Base-by-base conservation (phyloP, 495 filamentous ascomycete genomes). In the Trichoderma reesei region DNA sequence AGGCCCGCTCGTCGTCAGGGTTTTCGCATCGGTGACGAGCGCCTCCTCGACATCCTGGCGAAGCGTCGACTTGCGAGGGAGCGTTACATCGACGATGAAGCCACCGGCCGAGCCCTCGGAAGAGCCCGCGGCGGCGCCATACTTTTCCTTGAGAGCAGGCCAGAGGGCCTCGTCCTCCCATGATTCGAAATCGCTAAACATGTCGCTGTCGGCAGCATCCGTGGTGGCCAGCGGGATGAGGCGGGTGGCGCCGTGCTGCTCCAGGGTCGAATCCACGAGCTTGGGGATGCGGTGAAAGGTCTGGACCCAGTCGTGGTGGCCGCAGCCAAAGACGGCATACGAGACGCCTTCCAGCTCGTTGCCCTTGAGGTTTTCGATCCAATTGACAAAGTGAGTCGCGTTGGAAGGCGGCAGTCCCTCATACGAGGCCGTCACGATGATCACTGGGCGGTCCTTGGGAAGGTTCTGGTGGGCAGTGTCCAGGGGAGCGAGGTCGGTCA, bases 231-330 rank as follows among this genome's bases (percentile, higher is more conserved):
- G 67, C 1, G 79, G 72, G 2, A 76, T 76, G 4, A 88, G 72
- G 37, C 76, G 73, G 14, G 71, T 54, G 61, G 78, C 82, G 13
- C 86, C 84, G 61, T 78, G 73, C 34, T 79, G 66, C 18, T 70
- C 67, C 39, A 85, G 70, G 1, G 74, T 65, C 9, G 73, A 64
- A 65, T 90, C 78, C 3, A 90, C 75, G 3, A 81, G 68, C 64
- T 78, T 87, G 2, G 88, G 88, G 18, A 91, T 78, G 39, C 78
- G 76, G 61, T 90, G 84, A 72, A 86, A 90, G 1, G 88, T 90
- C 13, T 78, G 67, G 0, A 76, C 72, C 88, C 88, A 90, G 63
- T 90, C 81, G 62, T 61, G 63, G 65, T 73, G 68, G 10, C 73
- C 73, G 16, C 77, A 80, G 3, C 85, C 87, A 71, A 87, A 90